Percentiles rank a stretch among this genome's conserved stretches.
phyloP scores from a whole-genome alignment of 2,329 filamentous ascomycete species.

The Neonectria coccinea region DNA sequence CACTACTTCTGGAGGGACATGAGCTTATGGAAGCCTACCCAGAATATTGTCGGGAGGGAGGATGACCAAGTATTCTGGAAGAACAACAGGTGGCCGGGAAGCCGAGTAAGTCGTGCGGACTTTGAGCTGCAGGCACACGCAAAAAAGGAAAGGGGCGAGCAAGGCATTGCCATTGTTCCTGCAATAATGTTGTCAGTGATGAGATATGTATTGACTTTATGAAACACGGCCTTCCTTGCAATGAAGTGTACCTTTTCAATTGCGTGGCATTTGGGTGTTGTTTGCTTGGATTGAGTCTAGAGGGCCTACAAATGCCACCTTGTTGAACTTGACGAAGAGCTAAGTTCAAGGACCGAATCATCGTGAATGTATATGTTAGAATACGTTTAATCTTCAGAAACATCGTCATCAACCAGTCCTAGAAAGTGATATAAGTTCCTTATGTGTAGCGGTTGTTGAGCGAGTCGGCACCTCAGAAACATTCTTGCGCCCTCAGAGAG shows the following conservation, averaged over 20 bases:
- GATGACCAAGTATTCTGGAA: constrained; percentile 9
- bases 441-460: neutral
- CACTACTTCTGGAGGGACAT: neutral
- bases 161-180: neutral
- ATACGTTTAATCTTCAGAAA: neutral
- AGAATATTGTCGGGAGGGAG: constrained; percentile 3
- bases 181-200: neutral
- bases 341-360: neutral
- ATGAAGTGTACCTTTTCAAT: neutral
- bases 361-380: neutral
- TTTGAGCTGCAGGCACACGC: neutral
- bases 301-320: no score
- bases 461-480: neutral
- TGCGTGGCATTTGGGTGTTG: neutral
- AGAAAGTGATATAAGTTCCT: neutral
- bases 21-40: neutral
- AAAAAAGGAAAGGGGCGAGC: neutral
- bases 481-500: neutral
- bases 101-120: neutral
- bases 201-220: neutral
- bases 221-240: neutral
- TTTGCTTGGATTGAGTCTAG: no score
- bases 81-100: neutral
- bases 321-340: neutral
- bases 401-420: neutral